Conservation (phyloP, 192 early-diverging fungal genomes). For the Coemansia sp. region DNA sequence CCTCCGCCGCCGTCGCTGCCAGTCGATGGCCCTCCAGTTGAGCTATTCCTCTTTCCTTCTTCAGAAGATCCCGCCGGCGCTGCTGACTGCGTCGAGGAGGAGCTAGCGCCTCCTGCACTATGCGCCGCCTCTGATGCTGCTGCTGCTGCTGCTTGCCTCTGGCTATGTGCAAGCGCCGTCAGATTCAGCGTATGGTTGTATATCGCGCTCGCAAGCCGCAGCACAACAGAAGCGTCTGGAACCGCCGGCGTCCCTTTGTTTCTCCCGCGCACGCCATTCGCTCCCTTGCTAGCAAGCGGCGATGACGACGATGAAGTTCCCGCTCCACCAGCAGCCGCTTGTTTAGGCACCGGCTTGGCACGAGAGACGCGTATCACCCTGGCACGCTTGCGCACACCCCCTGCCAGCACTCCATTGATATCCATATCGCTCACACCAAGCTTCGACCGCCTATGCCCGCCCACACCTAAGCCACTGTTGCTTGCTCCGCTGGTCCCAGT, state of each 20-base stretch:
- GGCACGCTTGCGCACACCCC: constrained; percentile 41
- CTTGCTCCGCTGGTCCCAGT: neutral
- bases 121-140: neutral
- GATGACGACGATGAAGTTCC: neutral
- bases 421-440: constrained; percentile 8
- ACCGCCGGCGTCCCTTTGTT: constrained; percentile 7
- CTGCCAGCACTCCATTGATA: neutral
- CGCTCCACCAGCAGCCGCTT: neutral
- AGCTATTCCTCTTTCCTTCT: neutral
- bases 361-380: constrained; percentile 40
- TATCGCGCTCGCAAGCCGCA: constrained; percentile 52
- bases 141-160: constrained; percentile 14
- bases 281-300: neutral
- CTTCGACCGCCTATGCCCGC: neutral
- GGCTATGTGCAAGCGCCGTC: constrained; percentile 27
- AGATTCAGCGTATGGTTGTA: constrained; percentile 54
- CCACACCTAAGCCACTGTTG: neutral
- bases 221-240: constrained; percentile 40
- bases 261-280: constrained; percentile 4
- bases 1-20: too few species aligned
- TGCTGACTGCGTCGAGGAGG: neutral
- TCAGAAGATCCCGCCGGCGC: neutral
- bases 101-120: neutral
- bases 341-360: constrained; percentile 19
- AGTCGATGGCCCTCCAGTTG: neutral